A percentile compares a stretch with the other conserved stretches of the same genome.
These are phyloP conservation scores for Tagetes erecta DNA, from an alignment of 129 eudicot genomes.

Conservation along the genomic window DNA sequence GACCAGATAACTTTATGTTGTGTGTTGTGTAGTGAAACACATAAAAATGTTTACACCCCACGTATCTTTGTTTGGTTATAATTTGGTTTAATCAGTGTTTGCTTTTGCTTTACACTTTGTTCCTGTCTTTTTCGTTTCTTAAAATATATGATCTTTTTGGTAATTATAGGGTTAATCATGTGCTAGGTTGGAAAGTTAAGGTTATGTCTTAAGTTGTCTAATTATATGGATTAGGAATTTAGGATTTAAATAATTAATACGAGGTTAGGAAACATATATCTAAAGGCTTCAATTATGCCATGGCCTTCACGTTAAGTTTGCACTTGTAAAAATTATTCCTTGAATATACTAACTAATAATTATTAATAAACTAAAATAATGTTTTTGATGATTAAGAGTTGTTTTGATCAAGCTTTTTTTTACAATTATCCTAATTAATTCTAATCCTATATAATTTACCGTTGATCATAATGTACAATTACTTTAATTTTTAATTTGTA, in stretches of 20 bases:
- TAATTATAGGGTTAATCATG: conserved; percentile 25
- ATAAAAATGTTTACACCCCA: conserved; percentile 23
- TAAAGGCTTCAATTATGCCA: neutral
- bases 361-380: too few relatives aligned
- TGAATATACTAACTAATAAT: too few relatives aligned
- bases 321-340: neutral
- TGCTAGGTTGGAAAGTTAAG: conserved; percentile 34
- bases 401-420: too few relatives aligned
- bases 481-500: too few relatives aligned
- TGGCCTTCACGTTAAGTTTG: conserved; percentile 2
- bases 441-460: too few relatives aligned
- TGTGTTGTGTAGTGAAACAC: conserved; percentile 38
- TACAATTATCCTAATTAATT: too few relatives aligned
- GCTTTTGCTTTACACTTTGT: conserved; percentile 38
- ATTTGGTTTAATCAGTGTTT: conserved; percentile 1
- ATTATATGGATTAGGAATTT: neutral
- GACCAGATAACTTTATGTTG: conserved; percentile 40
- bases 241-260: neutral
- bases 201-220: conserved; percentile 14
- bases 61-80: conserved; percentile 30
- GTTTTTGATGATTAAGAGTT: too few relatives aligned
- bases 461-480: too few relatives aligned
- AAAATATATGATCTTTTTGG: conserved; percentile 10
- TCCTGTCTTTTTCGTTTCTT: conserved; percentile 21
- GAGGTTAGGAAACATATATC: neutral